Conservation (phyloP, 2,329 filamentous ascomycete genomes). For the Hypoxylon sp. region DNA sequence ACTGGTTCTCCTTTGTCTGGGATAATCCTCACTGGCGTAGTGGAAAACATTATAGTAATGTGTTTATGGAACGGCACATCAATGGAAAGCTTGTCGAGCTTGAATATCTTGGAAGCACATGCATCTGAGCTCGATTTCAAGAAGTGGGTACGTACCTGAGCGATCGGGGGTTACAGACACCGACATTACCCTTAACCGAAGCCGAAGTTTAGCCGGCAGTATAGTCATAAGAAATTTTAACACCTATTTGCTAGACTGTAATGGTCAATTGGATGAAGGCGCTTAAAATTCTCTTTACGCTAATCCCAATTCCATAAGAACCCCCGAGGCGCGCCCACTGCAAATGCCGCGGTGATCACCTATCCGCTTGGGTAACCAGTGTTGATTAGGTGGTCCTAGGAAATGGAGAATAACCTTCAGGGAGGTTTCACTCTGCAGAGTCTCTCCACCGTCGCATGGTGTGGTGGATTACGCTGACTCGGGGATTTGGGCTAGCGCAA, state of each 20-base stretch:
- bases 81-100: not conserved
- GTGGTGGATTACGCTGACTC: slow-evolving; percentile 74
- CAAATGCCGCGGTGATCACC: slow-evolving; percentile 75
- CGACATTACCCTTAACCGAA: too few species aligned
- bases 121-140: not conserved
- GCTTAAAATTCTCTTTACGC: slow-evolving; percentile 63
- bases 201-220: slow-evolving; percentile 28
- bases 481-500: slow-evolving; percentile 68
- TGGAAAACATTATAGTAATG: not conserved
- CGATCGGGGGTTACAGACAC: not conserved
- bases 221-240: not conserved
- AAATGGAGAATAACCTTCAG: slow-evolving; percentile 77
- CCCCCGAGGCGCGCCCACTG: slow-evolving; percentile 71
- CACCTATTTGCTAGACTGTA: slow-evolving; percentile 62
- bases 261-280: slow-evolving; percentile 71
- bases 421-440: slow-evolving; percentile 81
- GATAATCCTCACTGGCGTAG: not conserved
- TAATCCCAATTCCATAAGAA: slow-evolving; percentile 68
- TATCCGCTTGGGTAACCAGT: slow-evolving; percentile 77
- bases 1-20: not conserved
- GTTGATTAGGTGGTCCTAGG: slow-evolving; percentile 74
- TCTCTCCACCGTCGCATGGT: slow-evolving; percentile 78
- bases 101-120: slow-evolving; percentile 4
- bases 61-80: not conserved
- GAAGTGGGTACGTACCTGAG: not conserved